phyloP scores from a whole-genome alignment of 2,329 filamentous ascomycete genomes.

The Calonectria honghensis region DNA sequence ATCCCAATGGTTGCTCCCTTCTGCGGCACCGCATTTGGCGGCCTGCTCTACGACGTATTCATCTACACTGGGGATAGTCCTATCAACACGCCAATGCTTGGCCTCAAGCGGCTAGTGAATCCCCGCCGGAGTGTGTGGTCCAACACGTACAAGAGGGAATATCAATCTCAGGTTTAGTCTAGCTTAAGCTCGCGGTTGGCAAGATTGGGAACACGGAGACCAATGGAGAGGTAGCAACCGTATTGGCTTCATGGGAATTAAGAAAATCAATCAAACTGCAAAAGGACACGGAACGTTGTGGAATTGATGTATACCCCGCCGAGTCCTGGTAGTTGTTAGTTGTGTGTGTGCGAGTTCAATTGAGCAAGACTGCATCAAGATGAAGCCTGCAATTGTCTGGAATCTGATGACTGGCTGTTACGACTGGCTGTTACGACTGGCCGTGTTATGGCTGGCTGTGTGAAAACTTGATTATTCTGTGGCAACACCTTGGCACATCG shows the following conservation, averaged over 20 bases:
- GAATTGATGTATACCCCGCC: constrained; percentile 23
- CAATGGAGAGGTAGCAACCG: constrained; percentile 8
- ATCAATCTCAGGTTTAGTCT: constrained; percentile 51
- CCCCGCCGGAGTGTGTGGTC: constrained; percentile 61
- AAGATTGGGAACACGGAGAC: constrained; percentile 25
- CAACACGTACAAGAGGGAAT: constrained; percentile 56
- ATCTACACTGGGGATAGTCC: constrained; percentile 83
- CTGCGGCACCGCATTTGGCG: constrained; percentile 77
- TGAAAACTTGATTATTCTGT: background rate
- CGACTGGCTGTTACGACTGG: too few species aligned
- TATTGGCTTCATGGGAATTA: background rate
- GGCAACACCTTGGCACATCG: too few species aligned
- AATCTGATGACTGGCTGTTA: too few species aligned
- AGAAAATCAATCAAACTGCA: constrained; percentile 25
- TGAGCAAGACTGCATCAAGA: background rate
- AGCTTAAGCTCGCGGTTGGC: background rate
- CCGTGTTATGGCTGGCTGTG: background rate
- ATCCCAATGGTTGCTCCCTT: constrained; percentile 85
- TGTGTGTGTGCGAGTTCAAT: constrained; percentile 1
- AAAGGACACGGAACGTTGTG: constrained; percentile 29
- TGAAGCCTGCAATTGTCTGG: background rate
- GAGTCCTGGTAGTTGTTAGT: background rate
- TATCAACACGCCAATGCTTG: constrained; percentile 80
- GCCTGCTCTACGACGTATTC: constrained; percentile 80
- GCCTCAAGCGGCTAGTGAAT: constrained; percentile 71